Evolutionary conservation across 1,284 basidiomycete genomes (phyloP).

Genomic region (Fomes fomentarius): DNA sequence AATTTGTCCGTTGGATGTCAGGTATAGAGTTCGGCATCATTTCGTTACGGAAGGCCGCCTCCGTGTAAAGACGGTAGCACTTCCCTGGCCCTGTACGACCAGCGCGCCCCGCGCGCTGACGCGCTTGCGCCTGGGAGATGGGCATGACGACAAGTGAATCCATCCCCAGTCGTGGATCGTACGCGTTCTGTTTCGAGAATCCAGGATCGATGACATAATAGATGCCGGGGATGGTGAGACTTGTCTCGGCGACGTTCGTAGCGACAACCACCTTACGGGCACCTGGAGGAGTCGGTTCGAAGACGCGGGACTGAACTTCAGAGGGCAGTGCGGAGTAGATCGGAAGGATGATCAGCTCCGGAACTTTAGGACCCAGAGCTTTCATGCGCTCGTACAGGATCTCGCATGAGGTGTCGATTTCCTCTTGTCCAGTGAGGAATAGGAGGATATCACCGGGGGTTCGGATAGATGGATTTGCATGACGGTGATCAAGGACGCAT

Average conservation of each 20-base stretch:
- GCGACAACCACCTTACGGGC: slow-evolving; percentile 97
- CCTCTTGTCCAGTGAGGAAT: slow-evolving; percentile 98
- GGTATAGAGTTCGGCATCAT: slow-evolving; percentile 99
- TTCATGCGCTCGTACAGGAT: slow-evolving; percentile 99
- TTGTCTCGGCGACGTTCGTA: slow-evolving; percentile 99
- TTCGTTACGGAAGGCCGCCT: slow-evolving; percentile 97
- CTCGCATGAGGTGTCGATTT: slow-evolving; percentile 98
- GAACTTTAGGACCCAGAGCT: slow-evolving; percentile 94
- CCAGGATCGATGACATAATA: slow-evolving; percentile 99
- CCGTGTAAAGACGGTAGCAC: slow-evolving; percentile 97
- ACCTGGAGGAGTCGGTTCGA: slow-evolving; percentile 96
- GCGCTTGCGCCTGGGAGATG: slow-evolving; percentile 97
- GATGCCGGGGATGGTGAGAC: slow-evolving; percentile 97
- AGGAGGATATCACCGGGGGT: slow-evolving; percentile 93
- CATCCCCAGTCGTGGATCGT: slow-evolving; percentile 97
- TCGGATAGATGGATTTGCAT: slow-evolving; percentile 99
- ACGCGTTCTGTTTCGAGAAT: slow-evolving; percentile 99
- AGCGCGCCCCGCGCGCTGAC: slow-evolving; percentile 94
- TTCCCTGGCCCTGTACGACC: slow-evolving; percentile 98
- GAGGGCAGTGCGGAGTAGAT: slow-evolving; percentile 98
- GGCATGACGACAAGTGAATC: slow-evolving; percentile 99
- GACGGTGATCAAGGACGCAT: slow-evolving; percentile 96
- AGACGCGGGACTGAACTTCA: slow-evolving; percentile 96
- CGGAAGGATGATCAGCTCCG: slow-evolving; percentile 94
- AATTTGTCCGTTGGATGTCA: slow-evolving; percentile 95